Conservation (phyloP, 768 basidiomycete genomes). For the Calocybe cyanea region DNA sequence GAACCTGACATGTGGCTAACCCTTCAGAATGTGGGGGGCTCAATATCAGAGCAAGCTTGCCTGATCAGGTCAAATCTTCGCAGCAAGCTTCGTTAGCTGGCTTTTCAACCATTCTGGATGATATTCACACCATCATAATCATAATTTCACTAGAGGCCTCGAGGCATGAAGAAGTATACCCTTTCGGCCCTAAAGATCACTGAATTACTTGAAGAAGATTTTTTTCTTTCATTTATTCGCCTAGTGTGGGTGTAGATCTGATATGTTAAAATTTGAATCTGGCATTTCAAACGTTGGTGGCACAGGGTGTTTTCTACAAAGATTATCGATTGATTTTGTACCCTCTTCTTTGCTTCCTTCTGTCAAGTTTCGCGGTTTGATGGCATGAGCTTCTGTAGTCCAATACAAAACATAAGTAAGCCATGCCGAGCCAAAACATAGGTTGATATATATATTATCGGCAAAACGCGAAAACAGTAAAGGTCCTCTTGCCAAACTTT, state of each 20-base stretch:
- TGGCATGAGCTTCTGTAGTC: neutral
- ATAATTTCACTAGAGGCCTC: constrained; percentile 4
- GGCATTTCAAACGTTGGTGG: neutral
- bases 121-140: constrained; percentile 9
- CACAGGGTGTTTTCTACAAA: neutral
- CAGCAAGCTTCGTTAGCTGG: constrained; percentile 5
- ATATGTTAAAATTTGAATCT: too few relatives aligned
- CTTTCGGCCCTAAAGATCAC: neutral
- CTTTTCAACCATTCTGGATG: neutral
- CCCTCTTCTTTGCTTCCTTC: neutral
- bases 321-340: constrained; percentile 20
- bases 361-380: neutral
- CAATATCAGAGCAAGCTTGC: neutral
- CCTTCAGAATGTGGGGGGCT: neutral
- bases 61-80: constrained; percentile 10
- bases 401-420: neutral
- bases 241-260: constrained; percentile 1
- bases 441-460: neutral
- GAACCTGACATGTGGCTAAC: too few relatives aligned
- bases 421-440: neutral
- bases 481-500: neutral
- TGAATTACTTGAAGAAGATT: neutral
- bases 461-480: neutral
- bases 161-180: constrained; percentile 1
- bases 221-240: neutral